Evolutionary conservation across 2,329 filamentous ascomycete species (phyloP).

Genomic region (Ambrosiella cleistominuta): DNA sequence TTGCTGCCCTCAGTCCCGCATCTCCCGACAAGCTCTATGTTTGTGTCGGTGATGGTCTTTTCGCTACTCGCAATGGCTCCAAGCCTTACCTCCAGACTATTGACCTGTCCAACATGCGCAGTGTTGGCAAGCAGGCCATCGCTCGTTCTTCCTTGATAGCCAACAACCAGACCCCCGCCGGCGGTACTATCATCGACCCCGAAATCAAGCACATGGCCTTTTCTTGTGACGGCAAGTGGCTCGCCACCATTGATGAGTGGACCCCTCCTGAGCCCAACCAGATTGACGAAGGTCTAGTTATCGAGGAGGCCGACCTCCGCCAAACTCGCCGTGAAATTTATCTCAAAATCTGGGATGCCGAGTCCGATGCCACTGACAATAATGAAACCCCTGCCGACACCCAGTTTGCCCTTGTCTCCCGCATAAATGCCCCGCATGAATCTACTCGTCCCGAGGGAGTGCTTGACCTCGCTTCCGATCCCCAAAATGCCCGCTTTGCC

Average conservation of each 20-base stretch:
- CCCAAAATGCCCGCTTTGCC: constrained; percentile 53
- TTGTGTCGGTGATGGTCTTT: constrained; percentile 45
- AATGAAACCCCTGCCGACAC: constrained; percentile 19
- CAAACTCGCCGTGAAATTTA: constrained; percentile 51
- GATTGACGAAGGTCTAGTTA: constrained; percentile 24
- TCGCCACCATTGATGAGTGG: constrained; percentile 89
- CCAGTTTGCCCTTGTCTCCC: constrained; percentile 58
- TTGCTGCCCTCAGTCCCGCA: constrained; percentile 42
- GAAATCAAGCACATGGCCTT: constrained; percentile 58
- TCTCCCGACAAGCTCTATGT: constrained; percentile 48
- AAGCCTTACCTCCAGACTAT: constrained; percentile 60
- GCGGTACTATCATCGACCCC: constrained; percentile 57
- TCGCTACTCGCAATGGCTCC: constrained; percentile 33
- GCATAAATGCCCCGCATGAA: constrained; percentile 68
- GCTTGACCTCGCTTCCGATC: constrained; percentile 56
- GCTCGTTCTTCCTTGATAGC: constrained; percentile 77
- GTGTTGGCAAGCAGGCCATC: constrained; percentile 72
- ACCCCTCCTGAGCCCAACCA: constrained; percentile 53
- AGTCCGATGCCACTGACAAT: not conserved
- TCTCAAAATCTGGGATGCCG: constrained; percentile 68
- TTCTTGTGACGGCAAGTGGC: constrained; percentile 68
- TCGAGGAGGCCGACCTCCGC: constrained; percentile 27
- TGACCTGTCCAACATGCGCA: constrained; percentile 61
- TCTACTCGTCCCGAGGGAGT: constrained; percentile 39
- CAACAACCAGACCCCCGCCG: constrained; percentile 49